phyloP scores from a whole-genome alignment of 2,329 filamentous ascomycete species.

The Phyllosticta ampelicida region DNA sequence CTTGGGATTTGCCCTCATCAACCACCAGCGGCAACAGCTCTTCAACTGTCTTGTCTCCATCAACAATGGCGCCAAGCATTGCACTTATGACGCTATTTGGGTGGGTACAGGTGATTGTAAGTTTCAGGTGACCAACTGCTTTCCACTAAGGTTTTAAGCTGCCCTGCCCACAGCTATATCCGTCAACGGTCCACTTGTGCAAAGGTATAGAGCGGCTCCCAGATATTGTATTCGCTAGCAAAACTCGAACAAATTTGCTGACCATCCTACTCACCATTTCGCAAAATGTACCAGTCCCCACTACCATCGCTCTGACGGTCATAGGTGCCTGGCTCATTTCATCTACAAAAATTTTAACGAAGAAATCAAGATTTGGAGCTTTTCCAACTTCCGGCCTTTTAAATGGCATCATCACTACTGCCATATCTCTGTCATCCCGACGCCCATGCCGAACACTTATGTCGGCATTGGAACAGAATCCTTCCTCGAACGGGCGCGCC shows the following conservation, averaged over 20 bases:
- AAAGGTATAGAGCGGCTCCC: background rate
- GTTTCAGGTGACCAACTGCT: background rate
- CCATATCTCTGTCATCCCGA: background rate
- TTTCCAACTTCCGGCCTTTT: constrained; percentile 20
- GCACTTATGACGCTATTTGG: background rate
- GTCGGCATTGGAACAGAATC: constrained; percentile 23
- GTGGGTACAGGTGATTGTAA: background rate
- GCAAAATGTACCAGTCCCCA: background rate
- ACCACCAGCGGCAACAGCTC: background rate
- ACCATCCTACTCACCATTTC: background rate
- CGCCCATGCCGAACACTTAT: constrained; percentile 18
- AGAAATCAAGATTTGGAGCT: background rate
- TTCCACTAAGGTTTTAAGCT: background rate
- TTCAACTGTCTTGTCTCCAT: background rate
- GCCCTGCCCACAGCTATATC: background rate
- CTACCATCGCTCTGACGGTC: background rate
- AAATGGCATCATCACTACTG: background rate
- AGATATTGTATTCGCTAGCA: too few species aligned
- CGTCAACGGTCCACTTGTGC: background rate
- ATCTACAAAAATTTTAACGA: background rate
- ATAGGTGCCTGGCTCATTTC: background rate
- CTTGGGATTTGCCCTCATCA: background rate
- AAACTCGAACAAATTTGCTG: too few species aligned
- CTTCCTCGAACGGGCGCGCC: constrained; percentile 14
- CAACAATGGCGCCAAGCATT: background rate